Evolutionary conservation across 257 asterid species (phyloP).

Genomic region (Przewalskia tangutica): DNA sequence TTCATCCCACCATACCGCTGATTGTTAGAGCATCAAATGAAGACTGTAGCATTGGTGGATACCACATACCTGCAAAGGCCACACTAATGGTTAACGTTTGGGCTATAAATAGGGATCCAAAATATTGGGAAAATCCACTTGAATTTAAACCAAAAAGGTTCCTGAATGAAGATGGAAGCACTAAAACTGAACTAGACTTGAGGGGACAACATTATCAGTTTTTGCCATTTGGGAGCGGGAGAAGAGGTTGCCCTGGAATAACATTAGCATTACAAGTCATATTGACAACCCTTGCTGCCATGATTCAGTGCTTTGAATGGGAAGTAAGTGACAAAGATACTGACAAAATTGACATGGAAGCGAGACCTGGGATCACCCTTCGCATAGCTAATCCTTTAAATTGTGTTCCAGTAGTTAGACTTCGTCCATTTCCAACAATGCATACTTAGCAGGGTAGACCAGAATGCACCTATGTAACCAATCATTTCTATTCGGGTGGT

Average conservation of each 20-base stretch:
- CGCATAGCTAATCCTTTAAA: conserved; percentile 50
- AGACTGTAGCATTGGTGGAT: conserved; percentile 43
- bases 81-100: conserved; percentile 52
- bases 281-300: conserved; percentile 42
- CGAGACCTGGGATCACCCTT: conserved; percentile 44
- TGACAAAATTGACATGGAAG: conserved; percentile 40
- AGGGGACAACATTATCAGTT: conserved; percentile 59
- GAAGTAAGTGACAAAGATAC: neutral
- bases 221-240: conserved; percentile 64
- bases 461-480: too few relatives aligned
- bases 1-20: conserved; percentile 66
- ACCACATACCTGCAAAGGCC: conserved; percentile 40
- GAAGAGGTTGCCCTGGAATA: conserved; percentile 69
- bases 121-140: conserved; percentile 49
- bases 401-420: conserved; percentile 35
- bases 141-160: conserved; percentile 60
- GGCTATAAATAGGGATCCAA: conserved; percentile 58
- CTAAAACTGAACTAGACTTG: conserved; percentile 27
- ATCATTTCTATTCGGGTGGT: too few relatives aligned
- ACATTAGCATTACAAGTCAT: conserved; percentile 54
- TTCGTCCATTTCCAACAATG: conserved; percentile 12
- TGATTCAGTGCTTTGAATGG: conserved; percentile 77
- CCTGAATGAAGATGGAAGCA: conserved; percentile 12
- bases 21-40: conserved; percentile 36
- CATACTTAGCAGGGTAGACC: too few relatives aligned